Base-by-base conservation (phyloP, 1,139 yeast species). In the Saccharomyces hybrid region DNA sequence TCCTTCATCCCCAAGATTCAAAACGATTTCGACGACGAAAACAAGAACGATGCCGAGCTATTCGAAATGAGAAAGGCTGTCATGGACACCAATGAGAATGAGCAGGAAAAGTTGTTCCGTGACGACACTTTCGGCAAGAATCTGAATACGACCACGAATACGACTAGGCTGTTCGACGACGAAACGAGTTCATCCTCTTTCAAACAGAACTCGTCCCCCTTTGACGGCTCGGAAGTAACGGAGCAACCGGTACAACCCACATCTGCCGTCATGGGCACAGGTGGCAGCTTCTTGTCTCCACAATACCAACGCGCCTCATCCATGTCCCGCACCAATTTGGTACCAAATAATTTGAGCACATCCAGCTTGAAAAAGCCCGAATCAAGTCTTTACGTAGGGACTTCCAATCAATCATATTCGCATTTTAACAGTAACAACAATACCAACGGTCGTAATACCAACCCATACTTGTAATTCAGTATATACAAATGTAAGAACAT, bases 41-140 rank as follows among this genome's bases (percentile, higher is more conserved):
- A 78, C 34, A 72, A 71, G 26, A 78, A 76, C 53, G 83, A 79
- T 59, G 70, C 75, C 51, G 89, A 84, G 61, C 78, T 91, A 60
- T 84, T 86, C 71, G 97, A 95, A 3, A 78, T 91, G 59, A 96
- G 97, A 53, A 93, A 87, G 32, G 83, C 95, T 16, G 97, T 95
- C 2, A 81, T 89, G 81, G 87, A 81, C 64, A 89, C 91, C 7
- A 89, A 85, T 68, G 89, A 73, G 58, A 72, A 74, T n/a, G 68
- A 65, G 27, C 59, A 64, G 47, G 66, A 71, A 51, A 67, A 65
- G 54, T 56, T 61, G 29, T 55, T 59, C 12, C 59, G 69, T 31
- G 63, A 62, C 29, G 65, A 62, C 51, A 59, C 61, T 11, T 61
- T 62, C 50, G 59, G 58, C 16, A 60, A 56, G 26, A 58, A 58